Percentiles rank a stretch among this genome's conserved stretches.
Evolutionary conservation across 352 stramenopile species (phyloP).

Genomic region (Phytopythium boreale): DNA sequence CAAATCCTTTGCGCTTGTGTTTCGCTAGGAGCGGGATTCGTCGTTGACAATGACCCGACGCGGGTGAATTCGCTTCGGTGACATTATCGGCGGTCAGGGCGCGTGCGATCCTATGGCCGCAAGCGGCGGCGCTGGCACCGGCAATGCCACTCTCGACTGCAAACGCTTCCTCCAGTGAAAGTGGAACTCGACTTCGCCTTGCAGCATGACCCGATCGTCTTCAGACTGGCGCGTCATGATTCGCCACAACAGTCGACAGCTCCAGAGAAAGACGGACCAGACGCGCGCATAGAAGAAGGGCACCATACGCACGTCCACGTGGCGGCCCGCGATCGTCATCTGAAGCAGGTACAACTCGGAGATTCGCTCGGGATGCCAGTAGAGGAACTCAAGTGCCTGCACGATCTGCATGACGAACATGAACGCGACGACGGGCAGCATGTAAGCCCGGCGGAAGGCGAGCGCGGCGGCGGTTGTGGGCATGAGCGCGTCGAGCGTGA

Average conservation of each 20-base stretch:
- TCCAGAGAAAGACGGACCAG: constrained; percentile 25
- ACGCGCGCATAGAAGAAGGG: constrained; percentile 17
- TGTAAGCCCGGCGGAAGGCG: constrained; percentile 16
- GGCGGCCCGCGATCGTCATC: constrained; percentile 8
- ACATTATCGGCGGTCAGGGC: too few species aligned
- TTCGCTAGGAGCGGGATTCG: too few species aligned
- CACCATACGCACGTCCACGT: constrained; percentile 10
- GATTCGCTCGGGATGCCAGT: constrained; percentile 14
- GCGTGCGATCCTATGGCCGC: too few species aligned
- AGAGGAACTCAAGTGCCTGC: constrained; percentile 26
- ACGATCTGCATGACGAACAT: constrained; percentile 17
- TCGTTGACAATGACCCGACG: too few species aligned
- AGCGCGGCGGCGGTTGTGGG: constrained; percentile 16
- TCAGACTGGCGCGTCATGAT: constrained; percentile 16
- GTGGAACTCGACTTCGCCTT: constrained; percentile 22
- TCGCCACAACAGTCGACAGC: constrained; percentile 21
- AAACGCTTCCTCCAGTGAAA: constrained; percentile 14
- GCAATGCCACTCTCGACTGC: background rate
- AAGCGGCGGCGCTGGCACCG: background rate
- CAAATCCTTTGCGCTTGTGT: too few species aligned
- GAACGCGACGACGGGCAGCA: constrained; percentile 12
- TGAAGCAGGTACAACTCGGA: constrained; percentile 10
- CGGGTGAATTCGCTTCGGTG: too few species aligned
- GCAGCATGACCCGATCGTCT: constrained; percentile 20
- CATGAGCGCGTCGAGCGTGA: constrained; percentile 29